A percentile compares a stretch with the other conserved stretches of the same genome.
These are phyloP conservation scores for Thielaviopsis punctulata DNA, from an alignment of 2,329 filamentous ascomycete genomes.

Conservation along the genomic window DNA sequence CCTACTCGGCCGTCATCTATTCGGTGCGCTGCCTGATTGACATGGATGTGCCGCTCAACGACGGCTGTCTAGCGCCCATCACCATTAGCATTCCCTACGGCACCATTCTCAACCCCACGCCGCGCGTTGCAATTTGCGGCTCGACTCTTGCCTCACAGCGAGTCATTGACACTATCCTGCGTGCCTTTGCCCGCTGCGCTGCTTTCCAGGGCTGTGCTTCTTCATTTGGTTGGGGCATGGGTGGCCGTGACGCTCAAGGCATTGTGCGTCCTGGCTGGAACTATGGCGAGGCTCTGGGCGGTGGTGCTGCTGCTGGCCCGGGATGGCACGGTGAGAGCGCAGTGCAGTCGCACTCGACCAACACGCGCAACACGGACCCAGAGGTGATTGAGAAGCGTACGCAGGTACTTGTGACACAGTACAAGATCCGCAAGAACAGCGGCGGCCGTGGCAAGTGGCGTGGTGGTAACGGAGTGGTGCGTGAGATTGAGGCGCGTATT, in stretches of 20 bases:
- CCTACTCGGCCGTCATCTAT: conserved; percentile 57
- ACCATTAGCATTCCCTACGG: conserved; percentile 55
- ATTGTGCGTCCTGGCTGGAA: conserved; percentile 45
- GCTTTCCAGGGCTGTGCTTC: conserved; percentile 70
- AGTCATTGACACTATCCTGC: conserved; percentile 68
- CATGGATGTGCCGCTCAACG: conserved; percentile 71
- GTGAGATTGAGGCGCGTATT: conserved; percentile 68
- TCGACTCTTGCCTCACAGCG: conserved; percentile 68
- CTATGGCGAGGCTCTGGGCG: conserved; percentile 75
- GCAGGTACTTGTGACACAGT: conserved; percentile 49
- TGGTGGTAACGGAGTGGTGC: conserved; percentile 60
- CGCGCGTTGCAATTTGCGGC: conserved; percentile 64
- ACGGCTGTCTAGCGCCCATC: conserved; percentile 66
- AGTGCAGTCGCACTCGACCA: conserved; percentile 77
- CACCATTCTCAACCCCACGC: conserved; percentile 57
- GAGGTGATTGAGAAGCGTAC: conserved; percentile 67
- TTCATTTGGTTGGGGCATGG: conserved; percentile 71
- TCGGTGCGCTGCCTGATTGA: conserved; percentile 64
- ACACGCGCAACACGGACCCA: conserved; percentile 66
- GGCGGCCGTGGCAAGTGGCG: conserved; percentile 47
- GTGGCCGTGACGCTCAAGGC: conserved; percentile 45
- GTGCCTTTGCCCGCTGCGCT: conserved; percentile 62
- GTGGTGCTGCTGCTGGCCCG: conserved; percentile 56
- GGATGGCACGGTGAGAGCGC: conserved; percentile 57
- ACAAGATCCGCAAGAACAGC: conserved; percentile 44